These are phyloP conservation scores for Spongospora subterranea DNA, from an alignment of 208 protist species.

Conservation along the genomic window DNA sequence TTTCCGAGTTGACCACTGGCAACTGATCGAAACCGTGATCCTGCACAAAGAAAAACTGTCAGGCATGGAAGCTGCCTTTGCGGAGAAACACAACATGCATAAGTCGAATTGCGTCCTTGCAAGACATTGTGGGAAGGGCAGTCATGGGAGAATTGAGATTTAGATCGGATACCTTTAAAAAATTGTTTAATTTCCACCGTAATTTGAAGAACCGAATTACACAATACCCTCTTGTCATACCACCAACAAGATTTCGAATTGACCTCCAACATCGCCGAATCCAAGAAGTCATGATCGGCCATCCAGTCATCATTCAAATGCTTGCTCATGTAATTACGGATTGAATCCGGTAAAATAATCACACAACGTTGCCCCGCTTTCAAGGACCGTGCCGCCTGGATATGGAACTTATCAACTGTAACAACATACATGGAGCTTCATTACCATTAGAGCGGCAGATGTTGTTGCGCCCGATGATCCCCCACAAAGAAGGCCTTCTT, in stretches of 20 bases:
- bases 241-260: conserved; percentile 14
- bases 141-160: conserved; percentile 37
- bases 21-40: conserved; percentile 72
- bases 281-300: conserved; percentile 87
- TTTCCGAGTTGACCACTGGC: conserved; percentile 66
- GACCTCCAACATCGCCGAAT: conserved; percentile 69
- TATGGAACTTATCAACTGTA: neutral
- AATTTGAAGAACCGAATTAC: neutral
- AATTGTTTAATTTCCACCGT: neutral
- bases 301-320: conserved; percentile 94
- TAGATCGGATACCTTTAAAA: conserved; percentile 38
- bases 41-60: conserved; percentile 26
- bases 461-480: conserved; percentile 90
- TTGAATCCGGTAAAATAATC: conserved; percentile 90
- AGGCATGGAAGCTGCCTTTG: neutral
- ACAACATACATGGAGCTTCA: neutral
- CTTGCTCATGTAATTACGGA: conserved; percentile 97
- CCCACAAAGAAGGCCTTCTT: conserved; percentile 93
- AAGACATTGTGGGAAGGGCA: conserved; percentile 24
- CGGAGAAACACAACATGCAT: conserved; percentile 44
- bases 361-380: conserved; percentile 72
- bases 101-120: conserved; percentile 56
- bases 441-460: conserved; percentile 82
- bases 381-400: neutral
- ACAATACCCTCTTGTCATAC: neutral